These are phyloP conservation scores for Phytophthora sansomeana DNA, from an alignment of 352 stramenopile genomes.

Conservation along the genomic window DNA sequence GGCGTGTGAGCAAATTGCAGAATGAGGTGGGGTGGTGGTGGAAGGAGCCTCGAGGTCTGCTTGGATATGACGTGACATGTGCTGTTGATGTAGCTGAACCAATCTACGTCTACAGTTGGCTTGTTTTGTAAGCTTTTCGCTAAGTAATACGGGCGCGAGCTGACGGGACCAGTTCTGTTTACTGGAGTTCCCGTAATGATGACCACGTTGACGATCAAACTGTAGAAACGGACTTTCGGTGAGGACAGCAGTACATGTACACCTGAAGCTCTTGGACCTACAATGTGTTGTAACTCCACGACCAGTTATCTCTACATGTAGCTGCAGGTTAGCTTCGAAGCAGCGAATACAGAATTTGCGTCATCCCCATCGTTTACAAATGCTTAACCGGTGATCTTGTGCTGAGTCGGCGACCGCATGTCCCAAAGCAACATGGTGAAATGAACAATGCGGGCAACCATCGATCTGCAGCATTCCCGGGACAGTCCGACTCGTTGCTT, in stretches of 20 bases:
- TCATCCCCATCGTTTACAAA: not conserved
- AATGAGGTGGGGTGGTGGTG: too few relatives aligned
- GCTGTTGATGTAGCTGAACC: not conserved
- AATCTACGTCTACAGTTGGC: constrained; percentile 11
- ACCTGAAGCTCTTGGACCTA: too few relatives aligned
- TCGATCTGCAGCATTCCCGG: not conserved
- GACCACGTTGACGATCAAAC: too few relatives aligned
- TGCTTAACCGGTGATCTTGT: not conserved
- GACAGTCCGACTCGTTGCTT: too few relatives aligned
- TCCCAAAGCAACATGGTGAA: not conserved
- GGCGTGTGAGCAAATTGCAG: constrained; percentile 10
- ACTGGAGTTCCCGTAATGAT: not conserved
- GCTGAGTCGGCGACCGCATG: not conserved
- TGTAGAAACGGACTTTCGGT: not conserved
- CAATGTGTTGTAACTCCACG: too few relatives aligned
- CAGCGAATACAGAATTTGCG: not conserved
- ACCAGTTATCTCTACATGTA: too few relatives aligned
- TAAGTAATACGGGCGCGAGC: constrained; percentile 47
- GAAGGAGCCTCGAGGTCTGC: too few relatives aligned
- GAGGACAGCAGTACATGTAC: too few relatives aligned
- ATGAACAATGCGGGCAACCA: too few relatives aligned
- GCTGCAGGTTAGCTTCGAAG: too few relatives aligned
- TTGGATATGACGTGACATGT: too few relatives aligned
- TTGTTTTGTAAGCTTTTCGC: not conserved
- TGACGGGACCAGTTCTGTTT: constrained; percentile 35